Percentiles rank a stretch among this genome's conserved stretches.
Evolutionary conservation across 495 filamentous ascomycete genomes (phyloP).

Genomic region (Entonaema liquescens): DNA sequence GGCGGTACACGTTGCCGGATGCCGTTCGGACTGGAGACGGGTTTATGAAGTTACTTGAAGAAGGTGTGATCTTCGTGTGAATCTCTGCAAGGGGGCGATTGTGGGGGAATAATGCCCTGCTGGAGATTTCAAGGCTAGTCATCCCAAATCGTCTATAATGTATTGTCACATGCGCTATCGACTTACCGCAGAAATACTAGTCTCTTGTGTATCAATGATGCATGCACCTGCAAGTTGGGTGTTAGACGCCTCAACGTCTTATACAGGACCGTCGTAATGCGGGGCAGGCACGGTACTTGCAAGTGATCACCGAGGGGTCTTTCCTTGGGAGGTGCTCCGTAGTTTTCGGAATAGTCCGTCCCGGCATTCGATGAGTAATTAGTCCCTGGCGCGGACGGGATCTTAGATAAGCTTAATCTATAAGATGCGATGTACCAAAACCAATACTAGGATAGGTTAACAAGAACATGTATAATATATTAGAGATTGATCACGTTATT

Average conservation of each 20-base stretch:
- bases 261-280: constrained; percentile 25
- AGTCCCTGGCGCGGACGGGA: constrained; percentile 14
- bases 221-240: constrained; percentile 21
- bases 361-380: constrained; percentile 19
- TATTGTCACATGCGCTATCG: constrained; percentile 29
- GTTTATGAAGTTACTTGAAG: constrained; percentile 34
- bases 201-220: not conserved
- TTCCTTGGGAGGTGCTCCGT: not conserved
- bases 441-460: not conserved
- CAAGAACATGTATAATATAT: constrained; percentile 8
- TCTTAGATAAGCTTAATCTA: constrained; percentile 36
- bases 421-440: not conserved
- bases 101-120: not conserved
- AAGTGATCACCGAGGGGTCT: constrained; percentile 16
- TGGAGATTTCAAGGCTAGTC: constrained; percentile 7
- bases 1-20: constrained; percentile 20
- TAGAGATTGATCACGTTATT: constrained; percentile 25
- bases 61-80: constrained; percentile 23
- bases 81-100: not conserved
- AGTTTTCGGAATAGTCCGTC: not conserved
- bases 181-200: constrained; percentile 10
- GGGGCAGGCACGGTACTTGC: constrained; percentile 38
- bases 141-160: constrained; percentile 1
- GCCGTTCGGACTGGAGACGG: constrained; percentile 29
- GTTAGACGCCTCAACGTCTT: not conserved